These are phyloP conservation scores for Chenopodium suecicum DNA, from an alignment of 148 eudicot genomes.

Conservation along the genomic window DNA sequence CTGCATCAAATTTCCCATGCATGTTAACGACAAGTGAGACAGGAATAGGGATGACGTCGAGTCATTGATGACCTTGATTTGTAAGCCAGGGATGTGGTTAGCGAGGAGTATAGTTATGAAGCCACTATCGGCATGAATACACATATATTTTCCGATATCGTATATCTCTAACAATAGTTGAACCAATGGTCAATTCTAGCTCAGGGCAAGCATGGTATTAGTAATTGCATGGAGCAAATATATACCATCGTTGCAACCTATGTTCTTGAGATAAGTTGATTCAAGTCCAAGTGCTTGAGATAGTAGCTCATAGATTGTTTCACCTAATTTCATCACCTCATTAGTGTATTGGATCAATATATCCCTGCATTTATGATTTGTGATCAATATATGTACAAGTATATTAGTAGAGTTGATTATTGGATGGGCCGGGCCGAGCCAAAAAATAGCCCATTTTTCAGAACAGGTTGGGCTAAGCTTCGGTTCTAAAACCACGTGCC, in stretches of 20 bases:
- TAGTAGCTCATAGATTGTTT: neutral
- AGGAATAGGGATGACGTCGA: slow-evolving; percentile 6
- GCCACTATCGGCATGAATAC: slow-evolving; percentile 19
- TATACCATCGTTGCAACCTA: neutral
- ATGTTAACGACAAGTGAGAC: slow-evolving; percentile 8
- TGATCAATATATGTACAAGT: too few species aligned
- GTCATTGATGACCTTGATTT: slow-evolving; percentile 18
- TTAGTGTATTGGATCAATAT: neutral
- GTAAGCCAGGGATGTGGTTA: slow-evolving; percentile 21
- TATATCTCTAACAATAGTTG: neutral
- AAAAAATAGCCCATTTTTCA: too few species aligned
- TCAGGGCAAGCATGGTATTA: slow-evolving; percentile 19
- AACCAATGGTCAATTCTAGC: slow-evolving; percentile 3
- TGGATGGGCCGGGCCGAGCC: too few species aligned
- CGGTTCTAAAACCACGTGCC: too few species aligned
- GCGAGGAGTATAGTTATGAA: slow-evolving; percentile 17
- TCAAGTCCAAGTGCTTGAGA: slow-evolving; percentile 1
- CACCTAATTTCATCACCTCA: slow-evolving; percentile 5
- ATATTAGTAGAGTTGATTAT: too few species aligned
- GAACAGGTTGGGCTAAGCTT: too few species aligned
- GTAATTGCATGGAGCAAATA: slow-evolving; percentile 14
- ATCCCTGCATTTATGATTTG: neutral
- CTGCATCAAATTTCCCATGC: slow-evolving; percentile 14
- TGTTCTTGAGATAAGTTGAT: neutral
- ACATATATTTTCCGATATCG: too few species aligned